Percentiles rank a stretch among this genome's conserved stretches.
phyloP scores from a whole-genome alignment of 129 eudicot genomes.

The Sambucus nigra region DNA sequence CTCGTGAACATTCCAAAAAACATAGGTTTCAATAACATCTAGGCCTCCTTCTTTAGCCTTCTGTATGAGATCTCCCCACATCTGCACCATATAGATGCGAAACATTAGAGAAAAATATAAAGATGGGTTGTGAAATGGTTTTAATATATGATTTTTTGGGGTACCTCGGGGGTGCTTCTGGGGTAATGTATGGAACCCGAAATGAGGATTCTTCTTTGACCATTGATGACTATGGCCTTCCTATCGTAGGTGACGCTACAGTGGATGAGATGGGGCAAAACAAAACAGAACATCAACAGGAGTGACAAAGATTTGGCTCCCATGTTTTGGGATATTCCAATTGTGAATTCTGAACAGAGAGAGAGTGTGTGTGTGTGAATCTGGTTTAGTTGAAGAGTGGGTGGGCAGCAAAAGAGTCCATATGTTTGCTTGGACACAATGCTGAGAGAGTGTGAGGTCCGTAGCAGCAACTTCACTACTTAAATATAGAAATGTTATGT shows the following conservation, averaged over 20 bases:
- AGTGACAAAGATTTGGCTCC: constrained; percentile 24
- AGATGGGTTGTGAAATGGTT: no score
- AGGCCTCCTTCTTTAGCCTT: constrained; percentile 96
- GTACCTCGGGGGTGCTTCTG: constrained; percentile 95
- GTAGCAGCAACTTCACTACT: background rate
- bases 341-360: background rate
- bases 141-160: no score
- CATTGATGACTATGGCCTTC: constrained; percentile 71
- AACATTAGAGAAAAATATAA: background rate
- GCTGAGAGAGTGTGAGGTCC: no score
- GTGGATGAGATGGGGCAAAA: constrained; percentile 26
- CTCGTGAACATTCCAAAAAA: constrained; percentile 97
- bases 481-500: constrained; percentile 3
- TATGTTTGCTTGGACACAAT: no score
- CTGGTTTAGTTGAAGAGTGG: constrained; percentile 14
- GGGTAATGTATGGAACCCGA: constrained; percentile 98
- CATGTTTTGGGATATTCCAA: constrained; percentile 22
- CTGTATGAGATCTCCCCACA: constrained; percentile 95
- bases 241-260: constrained; percentile 70
- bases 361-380: constrained; percentile 4
- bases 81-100: constrained; percentile 39
- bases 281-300: constrained; percentile 26
- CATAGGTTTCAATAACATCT: constrained; percentile 89
- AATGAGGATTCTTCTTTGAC: constrained; percentile 68
- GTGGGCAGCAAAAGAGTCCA: no score